phyloP scores from a whole-genome alignment of 208 protist species.

The Kentomonas sorsogonicus region DNA sequence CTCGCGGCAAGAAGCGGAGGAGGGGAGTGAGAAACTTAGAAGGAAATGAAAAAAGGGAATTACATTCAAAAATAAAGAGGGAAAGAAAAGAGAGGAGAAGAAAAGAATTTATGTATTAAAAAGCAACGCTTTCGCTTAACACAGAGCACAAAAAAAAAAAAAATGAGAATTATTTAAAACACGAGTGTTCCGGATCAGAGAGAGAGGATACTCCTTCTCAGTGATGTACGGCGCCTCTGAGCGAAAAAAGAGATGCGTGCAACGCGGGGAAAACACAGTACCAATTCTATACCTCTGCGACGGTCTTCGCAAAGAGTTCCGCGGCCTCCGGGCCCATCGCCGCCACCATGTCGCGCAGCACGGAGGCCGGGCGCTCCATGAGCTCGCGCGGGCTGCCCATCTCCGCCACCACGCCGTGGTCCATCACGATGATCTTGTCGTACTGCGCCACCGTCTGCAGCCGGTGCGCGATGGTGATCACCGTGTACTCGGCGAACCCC shows the following conservation, averaged over 20 bases:
- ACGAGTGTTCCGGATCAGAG: neutral
- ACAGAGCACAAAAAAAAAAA: constrained; percentile 11
- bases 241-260: no score
- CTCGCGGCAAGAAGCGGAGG: no score
- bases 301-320: constrained; percentile 8
- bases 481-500: constrained; percentile 61
- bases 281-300: constrained; percentile 32
- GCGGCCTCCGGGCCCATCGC: neutral
- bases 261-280: no score
- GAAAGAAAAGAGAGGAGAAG: neutral
- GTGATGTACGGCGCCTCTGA: no score
- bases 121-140: neutral
- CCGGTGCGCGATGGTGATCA: constrained; percentile 78
- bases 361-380: neutral
- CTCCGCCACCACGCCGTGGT: constrained; percentile 51
- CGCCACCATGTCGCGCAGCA: neutral
- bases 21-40: neutral
- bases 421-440: constrained; percentile 77
- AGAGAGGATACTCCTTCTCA: constrained; percentile 44
- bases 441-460: constrained; percentile 73
- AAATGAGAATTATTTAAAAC: neutral
- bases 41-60: neutral
- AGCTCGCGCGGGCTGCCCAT: constrained; percentile 52
- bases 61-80: neutral
- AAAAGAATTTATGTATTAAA: neutral